phyloP scores from a whole-genome alignment of 345 rosid genomes.

The Trapa bicornis region DNA sequence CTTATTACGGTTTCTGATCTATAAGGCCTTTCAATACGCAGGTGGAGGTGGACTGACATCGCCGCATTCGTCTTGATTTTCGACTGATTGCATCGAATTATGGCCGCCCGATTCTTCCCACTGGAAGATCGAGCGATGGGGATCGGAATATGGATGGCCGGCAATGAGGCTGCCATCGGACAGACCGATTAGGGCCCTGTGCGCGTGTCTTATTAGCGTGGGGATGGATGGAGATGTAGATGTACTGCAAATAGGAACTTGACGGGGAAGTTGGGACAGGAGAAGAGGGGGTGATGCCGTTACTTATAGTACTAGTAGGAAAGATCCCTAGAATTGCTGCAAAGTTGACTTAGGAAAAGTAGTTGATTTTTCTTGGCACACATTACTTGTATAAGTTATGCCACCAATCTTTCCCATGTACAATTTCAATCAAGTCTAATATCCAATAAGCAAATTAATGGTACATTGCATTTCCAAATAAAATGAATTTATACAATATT shows the following conservation, averaged over 20 bases:
- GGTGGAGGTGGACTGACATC: conserved; percentile 15
- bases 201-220: too few relatives aligned
- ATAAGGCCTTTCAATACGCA: conserved; percentile 11
- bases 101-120: background rate
- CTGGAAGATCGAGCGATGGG: background rate
- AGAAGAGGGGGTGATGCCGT: background rate
- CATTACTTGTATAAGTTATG: too few relatives aligned
- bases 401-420: background rate
- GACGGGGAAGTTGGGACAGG: background rate
- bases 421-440: too few relatives aligned
- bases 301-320: background rate
- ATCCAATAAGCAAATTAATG: too few relatives aligned
- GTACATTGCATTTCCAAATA: too few relatives aligned
- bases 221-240: too few relatives aligned
- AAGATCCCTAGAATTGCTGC: background rate
- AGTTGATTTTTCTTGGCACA: too few relatives aligned
- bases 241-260: too few relatives aligned
- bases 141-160: conserved; percentile 9
- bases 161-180: conserved; percentile 17
- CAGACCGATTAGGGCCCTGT: too few relatives aligned
- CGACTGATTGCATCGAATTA: background rate
- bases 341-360: too few relatives aligned
- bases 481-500: too few relatives aligned
- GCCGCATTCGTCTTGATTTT: conserved; percentile 9
- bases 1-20: background rate